Evolutionary conservation across 768 basidiomycete species (phyloP).

Genomic region (Cystobasidium onofrii): DNA sequence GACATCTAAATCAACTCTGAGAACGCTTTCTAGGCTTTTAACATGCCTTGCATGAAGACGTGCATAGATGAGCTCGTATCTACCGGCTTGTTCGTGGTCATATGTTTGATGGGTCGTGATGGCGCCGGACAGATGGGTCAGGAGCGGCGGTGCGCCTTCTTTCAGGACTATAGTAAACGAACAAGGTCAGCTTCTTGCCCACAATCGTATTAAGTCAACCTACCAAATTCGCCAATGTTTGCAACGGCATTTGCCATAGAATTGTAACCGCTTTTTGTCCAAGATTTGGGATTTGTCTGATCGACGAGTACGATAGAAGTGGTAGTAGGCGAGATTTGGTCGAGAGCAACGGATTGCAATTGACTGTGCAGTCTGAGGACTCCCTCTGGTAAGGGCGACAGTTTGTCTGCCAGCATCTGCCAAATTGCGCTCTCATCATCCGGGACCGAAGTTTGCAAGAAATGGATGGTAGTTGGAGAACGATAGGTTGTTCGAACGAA

Average conservation of each 20-base stretch:
- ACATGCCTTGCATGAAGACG: constrained; percentile 44
- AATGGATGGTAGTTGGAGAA: constrained; percentile 84
- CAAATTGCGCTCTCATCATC: constrained; percentile 57
- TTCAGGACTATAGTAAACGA: constrained; percentile 58
- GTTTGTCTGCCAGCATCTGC: constrained; percentile 54
- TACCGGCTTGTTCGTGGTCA: constrained; percentile 55
- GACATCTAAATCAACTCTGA: constrained; percentile 33
- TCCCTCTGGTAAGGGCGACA: constrained; percentile 55
- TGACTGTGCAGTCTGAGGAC: constrained; percentile 92
- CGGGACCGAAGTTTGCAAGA: constrained; percentile 89
- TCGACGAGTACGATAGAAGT: constrained; percentile 87
- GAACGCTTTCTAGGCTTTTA: constrained; percentile 37
- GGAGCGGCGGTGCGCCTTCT: constrained; percentile 84
- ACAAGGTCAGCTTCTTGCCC: neutral
- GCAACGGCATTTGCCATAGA: constrained; percentile 83
- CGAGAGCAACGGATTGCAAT: constrained; percentile 97
- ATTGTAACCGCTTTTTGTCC: constrained; percentile 90
- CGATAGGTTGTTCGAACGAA: constrained; percentile 94
- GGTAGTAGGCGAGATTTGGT: constrained; percentile 86
- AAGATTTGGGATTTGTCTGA: constrained; percentile 93
- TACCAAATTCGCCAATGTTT: constrained; percentile 78
- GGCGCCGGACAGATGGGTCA: constrained; percentile 70
- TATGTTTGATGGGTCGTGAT: constrained; percentile 56
- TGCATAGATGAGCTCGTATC: neutral
- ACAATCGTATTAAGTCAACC: neutral